Evolutionary conservation across 1,284 basidiomycete genomes (phyloP).

Genomic region (Boletellus sp.): DNA sequence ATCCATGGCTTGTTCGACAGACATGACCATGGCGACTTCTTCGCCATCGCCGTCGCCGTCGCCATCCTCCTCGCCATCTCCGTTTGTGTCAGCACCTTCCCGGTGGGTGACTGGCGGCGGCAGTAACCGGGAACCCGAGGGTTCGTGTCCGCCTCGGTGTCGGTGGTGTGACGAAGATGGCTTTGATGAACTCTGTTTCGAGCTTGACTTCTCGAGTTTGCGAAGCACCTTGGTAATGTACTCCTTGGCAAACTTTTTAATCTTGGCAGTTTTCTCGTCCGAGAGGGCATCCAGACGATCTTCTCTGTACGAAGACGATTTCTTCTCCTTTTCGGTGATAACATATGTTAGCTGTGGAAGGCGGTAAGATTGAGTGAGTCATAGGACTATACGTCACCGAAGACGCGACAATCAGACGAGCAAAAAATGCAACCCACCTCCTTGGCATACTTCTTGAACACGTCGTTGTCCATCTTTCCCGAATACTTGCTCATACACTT

Average conservation of each 20-base stretch:
- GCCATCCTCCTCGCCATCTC: conserved; percentile 11
- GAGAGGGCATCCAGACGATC: conserved; percentile 71
- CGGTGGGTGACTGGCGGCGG: conserved; percentile 26
- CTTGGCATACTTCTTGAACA: conserved; percentile 94
- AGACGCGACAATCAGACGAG: not conserved
- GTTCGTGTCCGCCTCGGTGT: conserved; percentile 17
- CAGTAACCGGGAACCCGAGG: conserved; percentile 21
- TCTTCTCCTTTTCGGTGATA: conserved; percentile 92
- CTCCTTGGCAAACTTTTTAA: conserved; percentile 92
- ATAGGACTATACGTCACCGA: not conserved
- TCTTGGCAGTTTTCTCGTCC: conserved; percentile 85
- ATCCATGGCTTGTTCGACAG: conserved; percentile 52
- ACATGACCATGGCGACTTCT: conserved; percentile 37
- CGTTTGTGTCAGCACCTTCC: conserved; percentile 9
- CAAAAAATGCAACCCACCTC: conserved; percentile 57
- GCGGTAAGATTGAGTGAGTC: not conserved
- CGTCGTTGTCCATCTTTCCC: conserved; percentile 75
- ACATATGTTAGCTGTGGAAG: conserved; percentile 63
- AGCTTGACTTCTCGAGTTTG: conserved; percentile 54
- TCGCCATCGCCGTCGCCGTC: conserved; percentile 26
- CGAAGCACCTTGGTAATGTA: conserved; percentile 71
- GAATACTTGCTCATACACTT: conserved; percentile 89
- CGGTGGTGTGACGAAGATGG: conserved; percentile 17
- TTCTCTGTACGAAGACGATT: conserved; percentile 72
- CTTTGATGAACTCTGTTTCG: conserved; percentile 15